Evolutionary conservation across 1,284 basidiomycete genomes (phyloP), one percentile per base, ranked within the genome.

Genomic region (Ustilago shanxiensis): DNA sequence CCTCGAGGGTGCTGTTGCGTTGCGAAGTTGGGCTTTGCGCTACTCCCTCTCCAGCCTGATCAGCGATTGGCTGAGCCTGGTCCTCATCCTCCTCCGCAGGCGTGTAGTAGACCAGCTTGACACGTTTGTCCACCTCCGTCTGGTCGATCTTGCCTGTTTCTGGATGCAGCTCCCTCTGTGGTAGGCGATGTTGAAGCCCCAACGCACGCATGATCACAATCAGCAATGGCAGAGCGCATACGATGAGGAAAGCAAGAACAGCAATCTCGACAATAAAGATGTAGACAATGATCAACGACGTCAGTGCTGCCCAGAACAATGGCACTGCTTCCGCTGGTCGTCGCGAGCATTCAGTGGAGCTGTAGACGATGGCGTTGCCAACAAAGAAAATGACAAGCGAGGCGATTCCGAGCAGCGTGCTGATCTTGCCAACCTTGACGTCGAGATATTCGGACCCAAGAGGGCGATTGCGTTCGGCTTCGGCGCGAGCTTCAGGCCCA

Each of bases 281-380:
- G 55, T 83, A 83, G 24, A 76, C 63, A 44, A 82, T 72, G 53
- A 66, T 60, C 22, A 83, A 62, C 44, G 79, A 68, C 13, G 73
- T 31, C 49, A 83, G 41, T 8, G 71, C 60, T 1, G 80, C 44
- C 71, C 77, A 81, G 51, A 75, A 83, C 57, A 83, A 68, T 10
- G 80, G 72, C 3, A 73, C 60, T 3, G 79, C 66, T 29, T 80
- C 76, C 0, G 81, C 80, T 3, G 81, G 81, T 20, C 35, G 45
- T 13, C 63, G 71, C 14, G 78, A 71, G 67, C 79, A 82, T 52
- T 81, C 79, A 3, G 77, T 71, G 6, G 68, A 63, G 54, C 66
- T 77, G 58, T 80, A 83, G 35, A 81, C 75, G 47, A 75, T 70
- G 18, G 78, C 79, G 66, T 83, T 83, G 29, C 81, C 81, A 16